Conservation (phyloP, 2,329 filamentous ascomycete species). For the Annulohypoxylon truncatum region DNA sequence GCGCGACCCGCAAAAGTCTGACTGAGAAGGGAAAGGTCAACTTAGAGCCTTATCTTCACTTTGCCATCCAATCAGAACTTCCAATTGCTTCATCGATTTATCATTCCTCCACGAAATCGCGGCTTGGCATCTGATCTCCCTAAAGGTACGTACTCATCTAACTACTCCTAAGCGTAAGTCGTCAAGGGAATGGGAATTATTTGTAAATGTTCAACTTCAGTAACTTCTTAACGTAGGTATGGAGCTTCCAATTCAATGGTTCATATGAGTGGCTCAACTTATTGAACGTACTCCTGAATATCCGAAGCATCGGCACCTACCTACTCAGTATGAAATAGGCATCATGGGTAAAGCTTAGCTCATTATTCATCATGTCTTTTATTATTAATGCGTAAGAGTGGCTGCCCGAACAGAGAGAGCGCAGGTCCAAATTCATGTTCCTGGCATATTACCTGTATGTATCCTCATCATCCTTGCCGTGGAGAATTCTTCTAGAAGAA, state of each 20-base stretch:
- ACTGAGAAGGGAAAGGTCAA: conserved; percentile 9
- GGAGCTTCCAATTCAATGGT: not conserved
- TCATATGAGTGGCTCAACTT: not conserved
- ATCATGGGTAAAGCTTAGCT: not conserved
- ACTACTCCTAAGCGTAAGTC: not conserved
- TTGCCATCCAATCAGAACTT: conserved; percentile 36
- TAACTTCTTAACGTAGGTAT: not conserved
- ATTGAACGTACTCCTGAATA: not conserved
- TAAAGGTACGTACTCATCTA: not conserved
- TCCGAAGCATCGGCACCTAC: not conserved
- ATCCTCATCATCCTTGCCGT: conserved; percentile 12
- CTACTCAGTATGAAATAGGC: not conserved
- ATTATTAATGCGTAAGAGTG: conserved; percentile 27
- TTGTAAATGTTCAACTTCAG: not conserved
- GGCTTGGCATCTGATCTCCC: conserved; percentile 34
- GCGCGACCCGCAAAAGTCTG: conserved; percentile 18
- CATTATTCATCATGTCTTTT: conserved; percentile 8
- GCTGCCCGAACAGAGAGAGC: not conserved
- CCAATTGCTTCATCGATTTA: conserved; percentile 33
- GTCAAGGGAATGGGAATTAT: too few species aligned
- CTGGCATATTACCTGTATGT: not conserved
- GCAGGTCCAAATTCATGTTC: conserved; percentile 1
- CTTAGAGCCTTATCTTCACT: conserved; percentile 37
- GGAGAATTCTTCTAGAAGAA: conserved; percentile 9
- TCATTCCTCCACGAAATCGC: conserved; percentile 44